Conservation (phyloP, 805 yeast genomes). For the Debaryomyces tyrocola region DNA sequence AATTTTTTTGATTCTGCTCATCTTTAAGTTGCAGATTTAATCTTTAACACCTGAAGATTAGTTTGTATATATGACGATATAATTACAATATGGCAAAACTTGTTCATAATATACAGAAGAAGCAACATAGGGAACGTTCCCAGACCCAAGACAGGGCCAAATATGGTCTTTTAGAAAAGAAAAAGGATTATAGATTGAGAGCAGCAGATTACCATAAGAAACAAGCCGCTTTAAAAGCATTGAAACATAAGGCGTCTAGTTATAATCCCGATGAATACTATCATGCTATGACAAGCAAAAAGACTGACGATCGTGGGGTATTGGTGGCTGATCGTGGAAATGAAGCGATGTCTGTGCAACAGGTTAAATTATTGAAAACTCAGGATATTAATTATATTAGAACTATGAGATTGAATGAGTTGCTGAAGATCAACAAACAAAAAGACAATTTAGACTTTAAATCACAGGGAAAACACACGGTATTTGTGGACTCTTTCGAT, state of each 20-base stretch:
- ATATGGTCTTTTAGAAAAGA: constrained; percentile 89
- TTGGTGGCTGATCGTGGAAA: constrained; percentile 64
- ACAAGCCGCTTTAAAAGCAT: constrained; percentile 63
- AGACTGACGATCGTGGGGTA: constrained; percentile 71
- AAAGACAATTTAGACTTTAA: constrained; percentile 49
- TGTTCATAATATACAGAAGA: constrained; percentile 91
- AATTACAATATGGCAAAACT: constrained; percentile 62
- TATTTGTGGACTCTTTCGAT: constrained; percentile 69
- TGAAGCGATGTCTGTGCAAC: constrained; percentile 64
- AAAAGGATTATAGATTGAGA: constrained; percentile 52
- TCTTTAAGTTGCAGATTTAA: background rate
- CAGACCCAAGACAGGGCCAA: constrained; percentile 74
- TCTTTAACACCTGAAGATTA: background rate
- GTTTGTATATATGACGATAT: background rate
- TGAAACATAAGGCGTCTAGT: constrained; percentile 67
- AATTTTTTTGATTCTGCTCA: constrained; percentile 4
- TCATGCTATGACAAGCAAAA: constrained; percentile 80
- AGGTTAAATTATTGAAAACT: constrained; percentile 79
- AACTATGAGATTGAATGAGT: constrained; percentile 71
- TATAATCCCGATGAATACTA: constrained; percentile 95
- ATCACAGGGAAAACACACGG: constrained; percentile 75
- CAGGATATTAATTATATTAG: constrained; percentile 88
- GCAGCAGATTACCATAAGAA: constrained; percentile 59
- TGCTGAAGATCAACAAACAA: constrained; percentile 60
- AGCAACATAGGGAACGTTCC: constrained; percentile 92